These are phyloP conservation scores for Cucurbita pepo DNA, from an alignment of 306 rosid species.

Conservation along the genomic window DNA sequence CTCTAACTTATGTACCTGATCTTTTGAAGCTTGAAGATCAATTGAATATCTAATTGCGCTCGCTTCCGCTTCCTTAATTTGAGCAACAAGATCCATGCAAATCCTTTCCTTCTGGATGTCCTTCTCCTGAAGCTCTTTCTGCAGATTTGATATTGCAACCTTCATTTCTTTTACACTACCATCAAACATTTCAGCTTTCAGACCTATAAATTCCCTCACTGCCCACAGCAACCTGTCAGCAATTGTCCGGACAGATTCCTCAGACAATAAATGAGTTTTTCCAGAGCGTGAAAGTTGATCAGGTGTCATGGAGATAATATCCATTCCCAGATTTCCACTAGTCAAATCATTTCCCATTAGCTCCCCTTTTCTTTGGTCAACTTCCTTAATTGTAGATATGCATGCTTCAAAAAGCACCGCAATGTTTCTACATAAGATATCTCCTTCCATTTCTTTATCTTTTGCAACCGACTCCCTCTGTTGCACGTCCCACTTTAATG, in stretches of 20 bases:
- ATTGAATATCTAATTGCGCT: slow-evolving; percentile 33
- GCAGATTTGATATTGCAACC: slow-evolving; percentile 46
- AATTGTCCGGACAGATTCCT: slow-evolving; percentile 45
- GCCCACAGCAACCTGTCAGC: slow-evolving; percentile 44
- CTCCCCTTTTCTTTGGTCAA: slow-evolving; percentile 46
- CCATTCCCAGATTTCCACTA: slow-evolving; percentile 14
- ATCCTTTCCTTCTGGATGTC: slow-evolving; percentile 70
- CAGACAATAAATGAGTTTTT: slow-evolving; percentile 22
- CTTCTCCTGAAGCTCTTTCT: slow-evolving; percentile 87
- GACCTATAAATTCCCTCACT: slow-evolving; percentile 42
- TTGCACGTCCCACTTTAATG: slow-evolving; percentile 35
- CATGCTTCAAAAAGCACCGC: slow-evolving; percentile 55
- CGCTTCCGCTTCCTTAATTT: slow-evolving; percentile 77
- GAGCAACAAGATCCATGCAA: slow-evolving; percentile 75
- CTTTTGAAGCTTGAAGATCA: slow-evolving; percentile 59
- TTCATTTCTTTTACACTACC: slow-evolving; percentile 63
- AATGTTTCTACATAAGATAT: slow-evolving; percentile 35
- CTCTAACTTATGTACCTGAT: slow-evolving; percentile 39
- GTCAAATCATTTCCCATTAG: slow-evolving; percentile 36
- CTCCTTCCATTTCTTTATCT: slow-evolving; percentile 40
- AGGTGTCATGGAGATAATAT: slow-evolving; percentile 1
- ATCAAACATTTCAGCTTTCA: slow-evolving; percentile 47
- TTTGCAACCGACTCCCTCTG: slow-evolving; percentile 15
- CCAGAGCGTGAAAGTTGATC: slow-evolving; percentile 9
- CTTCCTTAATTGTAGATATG: slow-evolving; percentile 30